Evolutionary conservation across 192 early-diverging fungal genomes (phyloP), one percentile per base, ranked within the genome.

Genomic region (Podila verticillata): DNA sequence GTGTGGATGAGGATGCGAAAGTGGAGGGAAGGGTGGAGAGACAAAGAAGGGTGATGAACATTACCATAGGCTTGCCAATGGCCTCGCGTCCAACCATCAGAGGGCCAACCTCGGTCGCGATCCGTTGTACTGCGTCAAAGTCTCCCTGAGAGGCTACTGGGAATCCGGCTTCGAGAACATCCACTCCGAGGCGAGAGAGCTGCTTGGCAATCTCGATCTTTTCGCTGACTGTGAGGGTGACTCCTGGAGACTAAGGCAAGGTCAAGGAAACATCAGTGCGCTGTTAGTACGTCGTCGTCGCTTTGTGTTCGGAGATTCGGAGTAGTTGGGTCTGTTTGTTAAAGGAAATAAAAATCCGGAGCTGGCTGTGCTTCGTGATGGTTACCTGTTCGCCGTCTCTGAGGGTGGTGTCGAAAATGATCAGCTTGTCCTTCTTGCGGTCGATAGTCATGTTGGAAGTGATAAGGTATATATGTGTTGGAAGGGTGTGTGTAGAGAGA

Each of bases 161-260:
- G 82, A 97, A 99, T 6, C 97, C 97, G 7, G 97, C 97, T 75
- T 99, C 97, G 79, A 96, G 90, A 8, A 99, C 91, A 83, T 99
- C 94, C 59, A 99, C 96, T 59, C 97, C 97, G 34, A 99, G 91
- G 57, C 88, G 85, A n/a, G 97, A 95, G 24, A 99, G 89, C 82
- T 96, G 93, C 68, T 90, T 92, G 7, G 97, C 97, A 65, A 99
- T 97, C 81, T 95, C 93, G 48, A 99, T 85, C 88, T 99, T 99
- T 85, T 99, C 97, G 32, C 93, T 92, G 1, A 89, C 88, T 72
- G 91, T 97, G 26, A 99, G 87, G 36, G 95, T 99, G 29, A 97
- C 96, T 68, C 97, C 97, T 2, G 97, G 97, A 59, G 96, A 97
- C 93, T 98, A 84, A 36, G 44, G 29, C 44, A 35, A 56, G 35